Base-by-base conservation (phyloP, 2,329 filamentous ascomycete species). In the Plectosphaerella sp. region DNA sequence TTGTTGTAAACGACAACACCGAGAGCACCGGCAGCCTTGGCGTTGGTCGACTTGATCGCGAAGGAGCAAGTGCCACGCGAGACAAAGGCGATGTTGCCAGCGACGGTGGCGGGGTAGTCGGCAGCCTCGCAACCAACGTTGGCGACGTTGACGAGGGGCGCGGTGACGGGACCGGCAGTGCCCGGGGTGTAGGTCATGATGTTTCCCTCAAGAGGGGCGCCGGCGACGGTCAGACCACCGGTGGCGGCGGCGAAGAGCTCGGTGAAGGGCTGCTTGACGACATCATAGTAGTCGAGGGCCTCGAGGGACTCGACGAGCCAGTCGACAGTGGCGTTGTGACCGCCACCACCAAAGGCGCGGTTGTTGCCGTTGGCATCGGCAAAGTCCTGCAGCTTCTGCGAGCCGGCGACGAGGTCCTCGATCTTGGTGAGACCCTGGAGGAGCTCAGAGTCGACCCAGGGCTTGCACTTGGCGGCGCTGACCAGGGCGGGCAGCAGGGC, bases 1-100 rank as follows among this genome's bases (percentile, higher is more conserved):
- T 86, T 86, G 71, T 88, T 86, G 68, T 85, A 86, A 54, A 88
- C 71, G 50, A 88, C 61, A 1, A 75, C 76, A 1, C 70, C 85
- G 0, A 65, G 63, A 1, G 85, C 85, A 16, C 83, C 81, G 2
- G 83, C 82, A 1, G 65, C 61, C 53, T 77, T 78, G 22, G 83
- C 84, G 16, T 76, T 67, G 37, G 72, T 65, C 7, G 80, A 74
- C 71, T 88, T 88, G 20, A 73, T 60, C 8, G 72, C 76, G 52
- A 87, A 88, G 15, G 74, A 59, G 62, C 85, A 88, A 2, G 60
- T 67, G 51, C 85, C 84, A 58, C 84, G 78, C 6, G 72, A 73
- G 50, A 87, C 74, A 20, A 88, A 70, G 5, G 82, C 84, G 45
- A 88, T 77, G 18, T 74, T 79, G 37, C 79, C 82, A 4, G 71